Conservation (phyloP, 352 stramenopile genomes). For the Phytophthora ohioensis region DNA sequence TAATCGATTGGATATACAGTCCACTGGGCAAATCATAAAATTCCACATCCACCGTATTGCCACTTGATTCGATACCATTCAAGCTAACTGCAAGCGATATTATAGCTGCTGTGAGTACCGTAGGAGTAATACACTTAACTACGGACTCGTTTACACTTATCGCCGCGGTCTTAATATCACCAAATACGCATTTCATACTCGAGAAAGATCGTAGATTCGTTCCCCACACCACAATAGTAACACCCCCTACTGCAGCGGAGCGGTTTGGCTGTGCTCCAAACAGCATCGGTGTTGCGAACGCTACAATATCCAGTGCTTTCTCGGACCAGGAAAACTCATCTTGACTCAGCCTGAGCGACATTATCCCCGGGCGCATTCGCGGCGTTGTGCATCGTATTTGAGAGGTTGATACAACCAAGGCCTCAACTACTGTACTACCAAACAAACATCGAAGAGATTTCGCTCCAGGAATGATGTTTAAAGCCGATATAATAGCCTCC, state of each 20-base stretch:
- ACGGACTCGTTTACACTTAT: slow-evolving; percentile 39
- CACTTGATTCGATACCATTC: slow-evolving; percentile 51
- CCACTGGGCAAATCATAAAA: slow-evolving; percentile 23
- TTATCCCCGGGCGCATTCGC: slow-evolving; percentile 28
- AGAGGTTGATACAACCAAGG: slow-evolving; percentile 33
- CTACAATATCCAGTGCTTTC: slow-evolving; percentile 33
- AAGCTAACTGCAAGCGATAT: slow-evolving; percentile 43
- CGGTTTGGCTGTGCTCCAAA: slow-evolving; percentile 35
- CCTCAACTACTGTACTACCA: slow-evolving; percentile 34
- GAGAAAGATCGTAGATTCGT: slow-evolving; percentile 50
- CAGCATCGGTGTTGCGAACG: slow-evolving; percentile 45
- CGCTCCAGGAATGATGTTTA: slow-evolving; percentile 31
- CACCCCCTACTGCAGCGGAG: slow-evolving; percentile 10
- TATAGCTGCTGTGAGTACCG: background rate
- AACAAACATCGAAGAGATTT: slow-evolving; percentile 52
- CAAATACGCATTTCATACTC: slow-evolving; percentile 49
- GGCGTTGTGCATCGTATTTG: slow-evolving; percentile 48
- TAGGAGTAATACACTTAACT: slow-evolving; percentile 46
- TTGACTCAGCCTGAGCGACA: slow-evolving; percentile 41
- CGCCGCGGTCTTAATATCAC: slow-evolving; percentile 27
- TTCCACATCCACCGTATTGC: slow-evolving; percentile 33
- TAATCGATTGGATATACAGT: slow-evolving; percentile 21
- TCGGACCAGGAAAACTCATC: slow-evolving; percentile 53
- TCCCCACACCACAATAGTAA: slow-evolving; percentile 42
- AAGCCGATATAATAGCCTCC: slow-evolving; percentile 40